Conservation (phyloP, 2,329 filamentous ascomycete species). For the Ceratocystiopsis brevicomis region DNA sequence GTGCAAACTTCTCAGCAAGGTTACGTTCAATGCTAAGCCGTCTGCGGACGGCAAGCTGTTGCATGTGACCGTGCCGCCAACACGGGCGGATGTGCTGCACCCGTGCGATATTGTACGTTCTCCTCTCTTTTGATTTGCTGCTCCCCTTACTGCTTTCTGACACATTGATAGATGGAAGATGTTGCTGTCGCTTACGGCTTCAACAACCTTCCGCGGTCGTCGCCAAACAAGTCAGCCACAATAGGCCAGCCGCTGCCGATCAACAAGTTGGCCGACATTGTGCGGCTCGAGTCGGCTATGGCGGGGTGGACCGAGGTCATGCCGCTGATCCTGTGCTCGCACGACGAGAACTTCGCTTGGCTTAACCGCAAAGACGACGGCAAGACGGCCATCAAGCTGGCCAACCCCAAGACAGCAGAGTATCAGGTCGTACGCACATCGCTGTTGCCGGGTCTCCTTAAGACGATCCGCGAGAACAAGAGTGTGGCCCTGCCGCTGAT, state of each 20-base stretch:
- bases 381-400: constrained; percentile 62
- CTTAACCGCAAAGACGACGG: constrained; percentile 80
- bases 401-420: constrained; percentile 82
- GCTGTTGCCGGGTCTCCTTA: constrained; percentile 69
- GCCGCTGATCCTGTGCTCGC: constrained; percentile 88
- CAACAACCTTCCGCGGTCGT: constrained; percentile 78
- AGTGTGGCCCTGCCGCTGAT: constrained; percentile 74
- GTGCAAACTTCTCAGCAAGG: constrained; percentile 65
- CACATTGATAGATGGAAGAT: constrained; percentile 57
- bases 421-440: constrained; percentile 87
- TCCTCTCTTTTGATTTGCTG: too few species aligned
- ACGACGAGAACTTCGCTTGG: constrained; percentile 96
- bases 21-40: constrained; percentile 69
- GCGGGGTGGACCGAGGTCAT: constrained; percentile 93
- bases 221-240: constrained; percentile 70
- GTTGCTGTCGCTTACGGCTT: constrained; percentile 93
- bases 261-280: constrained; percentile 88
- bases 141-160: too few species aligned
- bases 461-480: constrained; percentile 89
- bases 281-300: constrained; percentile 77
- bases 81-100: constrained; percentile 84
- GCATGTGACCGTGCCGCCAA: constrained; percentile 70
- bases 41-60: constrained; percentile 52
- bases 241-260: constrained; percentile 73
- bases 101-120: constrained; percentile 57